These are phyloP conservation scores for Diplodia corticola DNA, from an alignment of 2,329 filamentous ascomycete genomes.

Conservation along the genomic window DNA sequence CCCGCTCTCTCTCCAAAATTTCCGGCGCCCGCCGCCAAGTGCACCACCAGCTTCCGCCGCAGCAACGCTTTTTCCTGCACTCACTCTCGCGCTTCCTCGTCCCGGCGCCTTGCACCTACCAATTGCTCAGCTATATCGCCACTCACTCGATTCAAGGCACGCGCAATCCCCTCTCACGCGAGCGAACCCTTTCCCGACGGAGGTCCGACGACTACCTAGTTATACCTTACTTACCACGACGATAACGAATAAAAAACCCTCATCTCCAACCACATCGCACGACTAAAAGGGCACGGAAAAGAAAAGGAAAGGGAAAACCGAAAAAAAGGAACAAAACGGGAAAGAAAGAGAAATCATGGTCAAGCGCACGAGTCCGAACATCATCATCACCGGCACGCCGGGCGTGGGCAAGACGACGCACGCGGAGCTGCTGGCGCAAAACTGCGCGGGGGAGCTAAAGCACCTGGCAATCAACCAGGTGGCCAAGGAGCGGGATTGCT, in stretches of 20 bases:
- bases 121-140: not conserved
- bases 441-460: conserved; percentile 65
- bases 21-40: not conserved
- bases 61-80: not conserved
- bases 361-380: conserved; percentile 65
- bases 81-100: not conserved
- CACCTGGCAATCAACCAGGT: conserved; percentile 89
- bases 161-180: not conserved
- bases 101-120: not conserved
- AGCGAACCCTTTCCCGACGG: not conserved
- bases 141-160: not conserved
- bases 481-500: conserved; percentile 83
- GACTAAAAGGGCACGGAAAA: not conserved
- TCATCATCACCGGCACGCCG: conserved; percentile 92
- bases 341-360: not conserved
- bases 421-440: conserved; percentile 75
- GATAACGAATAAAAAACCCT: not conserved
- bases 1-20: conserved; percentile 7
- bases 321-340: too few species aligned
- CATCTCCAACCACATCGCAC: not conserved
- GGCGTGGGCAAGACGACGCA: conserved; percentile 96
- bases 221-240: not conserved
- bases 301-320: too few species aligned
- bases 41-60: not conserved
- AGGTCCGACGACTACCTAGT: not conserved